Conservation (phyloP, 768 basidiomycete species). For the Boletus subparvulus region DNA sequence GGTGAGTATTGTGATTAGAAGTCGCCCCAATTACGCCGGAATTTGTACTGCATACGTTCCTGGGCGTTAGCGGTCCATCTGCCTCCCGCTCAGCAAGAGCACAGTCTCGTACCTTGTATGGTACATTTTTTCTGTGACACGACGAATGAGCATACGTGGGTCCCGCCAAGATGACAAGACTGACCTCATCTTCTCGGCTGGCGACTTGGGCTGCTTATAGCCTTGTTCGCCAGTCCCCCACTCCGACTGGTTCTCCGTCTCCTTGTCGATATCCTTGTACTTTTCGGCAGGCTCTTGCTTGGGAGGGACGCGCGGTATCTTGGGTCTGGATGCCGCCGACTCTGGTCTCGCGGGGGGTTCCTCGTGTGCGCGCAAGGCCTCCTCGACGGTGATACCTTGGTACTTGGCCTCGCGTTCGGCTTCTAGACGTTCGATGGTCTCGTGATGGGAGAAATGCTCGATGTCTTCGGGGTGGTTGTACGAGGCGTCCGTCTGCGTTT, state of each 20-base stretch:
- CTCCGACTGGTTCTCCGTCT: slow-evolving; percentile 54
- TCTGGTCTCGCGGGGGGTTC: slow-evolving; percentile 24
- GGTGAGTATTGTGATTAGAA: slow-evolving; percentile 46
- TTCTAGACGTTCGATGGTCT: slow-evolving; percentile 79
- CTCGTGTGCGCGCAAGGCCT: slow-evolving; percentile 59
- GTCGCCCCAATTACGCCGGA: slow-evolving; percentile 85
- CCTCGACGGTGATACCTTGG: slow-evolving; percentile 78
- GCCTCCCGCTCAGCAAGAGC: slow-evolving; percentile 8
- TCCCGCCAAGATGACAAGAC: slow-evolving; percentile 12
- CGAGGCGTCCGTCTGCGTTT: slow-evolving; percentile 94
- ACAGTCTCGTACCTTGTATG: slow-evolving; percentile 72
- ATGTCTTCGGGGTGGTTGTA: slow-evolving; percentile 92
- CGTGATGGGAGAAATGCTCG: slow-evolving; percentile 91
- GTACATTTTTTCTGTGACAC: slow-evolving; percentile 63
- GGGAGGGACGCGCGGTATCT: slow-evolving; percentile 56
- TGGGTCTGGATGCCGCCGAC: slow-evolving; percentile 40
- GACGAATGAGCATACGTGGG: slow-evolving; percentile 3
- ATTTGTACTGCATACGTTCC: slow-evolving; percentile 82
- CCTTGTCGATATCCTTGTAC: slow-evolving; percentile 55
- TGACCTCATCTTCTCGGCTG: slow-evolving; percentile 74
- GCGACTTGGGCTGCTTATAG: slow-evolving; percentile 69
- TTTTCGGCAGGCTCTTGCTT: slow-evolving; percentile 66
- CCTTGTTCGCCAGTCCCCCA: slow-evolving; percentile 74
- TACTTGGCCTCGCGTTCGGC: slow-evolving; percentile 80
- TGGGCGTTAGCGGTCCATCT: slow-evolving; percentile 47